Evolutionary conservation across 352 stramenopile species (phyloP), one percentile per base, ranked within the genome.

Genomic region (Heterotrichella gracilis): DNA sequence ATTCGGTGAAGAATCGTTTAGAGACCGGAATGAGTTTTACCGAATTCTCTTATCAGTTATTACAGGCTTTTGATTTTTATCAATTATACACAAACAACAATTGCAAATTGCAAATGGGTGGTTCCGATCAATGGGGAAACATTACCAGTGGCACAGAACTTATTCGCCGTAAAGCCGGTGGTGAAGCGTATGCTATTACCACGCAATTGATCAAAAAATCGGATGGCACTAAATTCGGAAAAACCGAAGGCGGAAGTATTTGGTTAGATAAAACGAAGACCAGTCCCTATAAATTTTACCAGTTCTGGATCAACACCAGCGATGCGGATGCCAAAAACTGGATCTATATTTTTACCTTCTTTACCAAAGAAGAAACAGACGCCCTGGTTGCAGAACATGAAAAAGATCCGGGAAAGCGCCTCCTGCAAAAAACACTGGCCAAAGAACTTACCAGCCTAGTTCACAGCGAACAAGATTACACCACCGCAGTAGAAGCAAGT

Each of bases 1-100:
- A 98, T 71, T 96, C 86, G 69, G 92, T 98, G 4, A 94, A 94
- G 75, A 85, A 94, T 77, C 82, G 93, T 14, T 79, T 99, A 23
- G 84, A 91, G 67, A 80, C 82, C 22, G 85, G 85, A 63, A 87
- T 99, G 76, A 94, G 82, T 71, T 98, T 98, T 78, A 84, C 97
- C 69, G 93, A 99, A 81, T 98, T 99, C 74, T 95, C 94, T 73
- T 99, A 99, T 79, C 94, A 97, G 81, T 85, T 98, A 72, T 86
- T 99, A 71, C 92, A 98, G 78, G 90, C 92, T 2, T 97, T 97
- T 74, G 93, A 99, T 75, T 99, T 97, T 77, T 74, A 95, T 69
- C 87, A 98, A 74, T 76, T 99, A 9, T 85, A 85, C 77, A 76
- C 81, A 66, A 74, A 85, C n/a, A 78, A 95, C 71, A 78, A 82